These are phyloP conservation scores for Orbilia oligospora DNA, from an alignment of 2,329 filamentous ascomycete genomes.

Conservation along the genomic window DNA sequence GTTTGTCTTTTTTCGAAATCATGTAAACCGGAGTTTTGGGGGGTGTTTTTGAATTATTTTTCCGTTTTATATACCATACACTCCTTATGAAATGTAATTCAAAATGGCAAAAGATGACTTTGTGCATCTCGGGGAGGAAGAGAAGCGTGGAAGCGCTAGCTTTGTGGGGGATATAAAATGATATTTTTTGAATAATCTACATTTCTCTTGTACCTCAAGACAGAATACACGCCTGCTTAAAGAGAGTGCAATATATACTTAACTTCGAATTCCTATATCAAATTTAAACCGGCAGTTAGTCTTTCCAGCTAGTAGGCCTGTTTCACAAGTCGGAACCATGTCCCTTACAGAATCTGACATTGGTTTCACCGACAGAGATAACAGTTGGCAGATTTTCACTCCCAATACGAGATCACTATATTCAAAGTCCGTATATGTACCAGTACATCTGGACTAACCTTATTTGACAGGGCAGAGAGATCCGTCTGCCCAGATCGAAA, in stretches of 20 bases:
- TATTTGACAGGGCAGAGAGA: conserved; percentile 4
- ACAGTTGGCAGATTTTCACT: background rate
- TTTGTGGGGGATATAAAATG: conserved; percentile 33
- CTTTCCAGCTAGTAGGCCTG: background rate
- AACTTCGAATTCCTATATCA: background rate
- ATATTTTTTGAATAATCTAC: conserved; percentile 16
- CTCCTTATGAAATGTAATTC: conserved; percentile 42
- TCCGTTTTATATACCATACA: conserved; percentile 29
- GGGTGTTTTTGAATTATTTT: conserved; percentile 30
- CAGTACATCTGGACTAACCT: conserved; percentile 17
- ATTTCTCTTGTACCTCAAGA: conserved; percentile 19
- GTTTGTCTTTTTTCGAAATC: conserved; percentile 34
- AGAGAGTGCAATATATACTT: background rate
- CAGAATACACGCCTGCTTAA: conserved; percentile 23
- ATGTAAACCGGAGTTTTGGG: conserved; percentile 58
- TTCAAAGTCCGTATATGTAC: background rate
- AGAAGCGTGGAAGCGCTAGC: background rate
- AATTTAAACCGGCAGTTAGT: no score
- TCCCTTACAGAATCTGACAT: background rate
- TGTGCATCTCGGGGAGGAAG: background rate
- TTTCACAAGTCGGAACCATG: background rate
- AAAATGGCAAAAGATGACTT: conserved; percentile 19
- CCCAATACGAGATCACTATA: background rate
- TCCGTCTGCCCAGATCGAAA: conserved; percentile 9
- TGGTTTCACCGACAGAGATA: background rate